Conservation (phyloP, 441 rosid genomes). For the Erysimum pusillum region DNA sequence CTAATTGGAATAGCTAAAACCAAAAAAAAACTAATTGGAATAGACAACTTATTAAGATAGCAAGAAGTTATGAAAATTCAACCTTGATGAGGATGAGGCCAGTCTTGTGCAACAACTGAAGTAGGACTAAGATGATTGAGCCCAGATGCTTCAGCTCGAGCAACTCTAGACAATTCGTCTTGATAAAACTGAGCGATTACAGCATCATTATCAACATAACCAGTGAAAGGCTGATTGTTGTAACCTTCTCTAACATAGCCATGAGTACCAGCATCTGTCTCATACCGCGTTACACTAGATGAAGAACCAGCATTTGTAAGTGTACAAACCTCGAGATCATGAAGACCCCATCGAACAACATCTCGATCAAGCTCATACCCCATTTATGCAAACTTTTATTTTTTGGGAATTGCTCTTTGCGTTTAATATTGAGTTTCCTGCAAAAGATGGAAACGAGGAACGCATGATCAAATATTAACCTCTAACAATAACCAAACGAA, state of each 20-base stretch:
- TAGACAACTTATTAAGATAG: not conserved
- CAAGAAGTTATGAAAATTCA: not conserved
- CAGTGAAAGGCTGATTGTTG: conserved; percentile 46
- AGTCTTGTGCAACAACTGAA: conserved; percentile 73
- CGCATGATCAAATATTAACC: conserved; percentile 27
- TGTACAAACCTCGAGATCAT: conserved; percentile 68
- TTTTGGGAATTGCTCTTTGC: conserved; percentile 20
- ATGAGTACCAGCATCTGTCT: conserved; percentile 53
- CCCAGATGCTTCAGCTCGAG: conserved; percentile 69
- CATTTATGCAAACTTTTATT: conserved; percentile 8
- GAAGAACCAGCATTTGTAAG: conserved; percentile 64
- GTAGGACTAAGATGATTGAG: conserved; percentile 44
- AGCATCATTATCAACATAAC: conserved; percentile 72
- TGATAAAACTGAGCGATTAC: conserved; percentile 82
- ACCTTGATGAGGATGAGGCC: conserved; percentile 53
- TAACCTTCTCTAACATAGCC: conserved; percentile 73
- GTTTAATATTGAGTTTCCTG: conserved; percentile 26
- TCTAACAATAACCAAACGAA: not conserved
- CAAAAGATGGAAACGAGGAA: conserved; percentile 38
- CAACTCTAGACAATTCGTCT: conserved; percentile 76
- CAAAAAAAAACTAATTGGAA: too few relatives aligned
- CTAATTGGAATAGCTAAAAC: not conserved
- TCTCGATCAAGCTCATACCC: conserved; percentile 73
- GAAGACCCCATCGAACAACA: conserved; percentile 86
- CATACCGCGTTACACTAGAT: conserved; percentile 62